Evolutionary conservation across 805 yeast species (phyloP), one percentile per base, ranked within the genome.

Genomic region (Cyberlindnera nakhonratchasimensis): DNA sequence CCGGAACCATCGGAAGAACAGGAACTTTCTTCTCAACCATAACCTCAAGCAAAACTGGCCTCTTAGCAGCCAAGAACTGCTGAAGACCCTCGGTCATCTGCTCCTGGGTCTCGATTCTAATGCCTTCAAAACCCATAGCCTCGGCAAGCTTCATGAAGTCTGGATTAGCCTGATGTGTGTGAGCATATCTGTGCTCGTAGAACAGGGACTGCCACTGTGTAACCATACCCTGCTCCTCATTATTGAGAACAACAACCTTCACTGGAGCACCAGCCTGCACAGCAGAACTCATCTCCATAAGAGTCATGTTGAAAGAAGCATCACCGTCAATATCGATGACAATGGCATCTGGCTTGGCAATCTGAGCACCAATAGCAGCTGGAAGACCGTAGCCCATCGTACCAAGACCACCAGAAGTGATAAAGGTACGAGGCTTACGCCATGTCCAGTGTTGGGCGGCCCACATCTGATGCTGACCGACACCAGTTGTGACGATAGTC

Each of bases 401-500:
- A 58, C 99, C 99, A 58, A 91, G 77, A 57, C 99, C 99, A 69
- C 99, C 99, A 38, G 96, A 88, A n/a, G 98, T 89, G 64, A 91
- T 85, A 71, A 93, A 83, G 38, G 95, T 75, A 66, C 98, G 80
- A 57, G 99, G 99, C 50, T 77, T 70, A 48, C 81, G 83, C 96
- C 97, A 91, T 39, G 89, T 79, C 80, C 86, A 90, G 67, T 89
- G 90, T 71, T 93, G 99, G 22, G 98, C 98, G 29, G 98, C 95
- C 99, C 99, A 91, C 99, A 91, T 91, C 73, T 91, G 99, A 75
- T 91, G 99, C 74, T 93, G 99, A 47, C 99, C 99, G 40, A 93
- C 98, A 75, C 99, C 99, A 28, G 99, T 93, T 40, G 98, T 85
- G 55, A 91, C 83, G 56, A 90, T 79, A 45, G 87, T 89, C 55